Evolutionary conservation across 2,329 filamentous ascomycete species (phyloP).

Genomic region (Trichophyton equinum): DNA sequence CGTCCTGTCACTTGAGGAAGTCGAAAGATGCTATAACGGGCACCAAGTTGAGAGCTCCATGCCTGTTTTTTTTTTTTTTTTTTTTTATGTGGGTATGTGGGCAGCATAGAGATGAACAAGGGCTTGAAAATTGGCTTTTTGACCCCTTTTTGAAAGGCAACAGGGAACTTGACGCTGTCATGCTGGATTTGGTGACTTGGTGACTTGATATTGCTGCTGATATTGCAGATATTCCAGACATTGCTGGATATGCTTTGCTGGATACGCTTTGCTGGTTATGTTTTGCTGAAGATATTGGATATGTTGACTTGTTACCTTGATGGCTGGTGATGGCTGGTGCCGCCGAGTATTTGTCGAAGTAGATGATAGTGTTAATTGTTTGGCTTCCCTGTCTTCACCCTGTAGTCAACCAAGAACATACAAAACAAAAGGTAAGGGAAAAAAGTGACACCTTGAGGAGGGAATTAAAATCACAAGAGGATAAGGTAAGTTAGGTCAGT

Average conservation of each 20-base stretch:
- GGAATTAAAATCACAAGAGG: background rate
- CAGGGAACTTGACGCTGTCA: background rate
- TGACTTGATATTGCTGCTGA: background rate
- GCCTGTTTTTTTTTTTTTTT: background rate
- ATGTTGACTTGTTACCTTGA: no score
- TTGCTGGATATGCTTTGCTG: no score
- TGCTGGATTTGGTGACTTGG: background rate
- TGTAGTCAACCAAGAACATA: constrained; percentile 2
- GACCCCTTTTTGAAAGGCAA: background rate
- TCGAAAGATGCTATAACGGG: background rate
- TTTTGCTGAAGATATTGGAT: background rate
- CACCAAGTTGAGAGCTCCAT: constrained; percentile 1
- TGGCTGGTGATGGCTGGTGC: background rate
- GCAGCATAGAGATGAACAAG: constrained; percentile 2
- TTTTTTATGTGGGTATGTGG: background rate
- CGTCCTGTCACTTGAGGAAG: background rate
- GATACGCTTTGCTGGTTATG: no score
- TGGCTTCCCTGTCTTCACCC: constrained; percentile 4
- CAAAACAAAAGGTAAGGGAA: background rate
- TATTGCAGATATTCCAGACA: background rate
- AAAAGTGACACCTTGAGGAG: background rate
- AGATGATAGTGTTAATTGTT: background rate
- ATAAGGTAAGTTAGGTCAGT: no score
- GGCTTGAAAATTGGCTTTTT: constrained; percentile 2
- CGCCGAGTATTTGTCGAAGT: background rate